These are phyloP conservation scores for Purpureocillium lavendulum DNA, from an alignment of 2,329 filamentous ascomycete species.

Conservation along the genomic window DNA sequence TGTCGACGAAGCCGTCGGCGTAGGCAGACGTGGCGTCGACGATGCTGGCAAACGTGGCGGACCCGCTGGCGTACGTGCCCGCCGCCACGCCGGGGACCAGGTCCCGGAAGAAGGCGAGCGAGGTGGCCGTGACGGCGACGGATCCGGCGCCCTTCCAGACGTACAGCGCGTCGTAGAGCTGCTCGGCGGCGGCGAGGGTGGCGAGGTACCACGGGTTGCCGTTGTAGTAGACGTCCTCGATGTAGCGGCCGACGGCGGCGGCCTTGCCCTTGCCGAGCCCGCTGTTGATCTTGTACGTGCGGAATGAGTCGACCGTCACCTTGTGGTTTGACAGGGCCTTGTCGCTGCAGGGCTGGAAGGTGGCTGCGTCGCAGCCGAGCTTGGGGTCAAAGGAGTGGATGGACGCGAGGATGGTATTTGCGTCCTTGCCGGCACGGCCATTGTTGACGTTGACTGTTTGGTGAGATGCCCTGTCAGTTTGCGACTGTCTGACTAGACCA, in stretches of 20 bases:
- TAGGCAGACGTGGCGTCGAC: slow-evolving; percentile 48
- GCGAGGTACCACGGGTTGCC: slow-evolving; percentile 78
- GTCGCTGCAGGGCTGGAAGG: slow-evolving; percentile 72
- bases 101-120: slow-evolving; percentile 64
- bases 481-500: too few species aligned
- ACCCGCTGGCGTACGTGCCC: slow-evolving; percentile 51
- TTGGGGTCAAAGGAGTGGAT: slow-evolving; percentile 64
- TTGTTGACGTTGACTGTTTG: slow-evolving; percentile 44
- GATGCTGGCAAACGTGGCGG: slow-evolving; percentile 43
- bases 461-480: too few species aligned
- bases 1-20: slow-evolving; percentile 52
- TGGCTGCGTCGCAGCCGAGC: slow-evolving; percentile 56
- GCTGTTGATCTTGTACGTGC: slow-evolving; percentile 62
- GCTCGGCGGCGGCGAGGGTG: slow-evolving; percentile 70
- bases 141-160: slow-evolving; percentile 58
- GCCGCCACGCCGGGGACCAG: slow-evolving; percentile 47
- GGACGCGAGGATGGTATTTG: slow-evolving; percentile 58
- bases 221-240: slow-evolving; percentile 66
- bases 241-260: slow-evolving; percentile 57
- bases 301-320: slow-evolving; percentile 66
- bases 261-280: slow-evolving; percentile 52
- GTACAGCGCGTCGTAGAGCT: slow-evolving; percentile 68
- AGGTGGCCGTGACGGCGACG: slow-evolving; percentile 56
- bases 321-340: slow-evolving; percentile 69
- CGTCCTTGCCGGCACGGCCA: slow-evolving; percentile 60